Conservation (phyloP, 1,139 yeast genomes). For the Arxiozyma slooffiae region DNA sequence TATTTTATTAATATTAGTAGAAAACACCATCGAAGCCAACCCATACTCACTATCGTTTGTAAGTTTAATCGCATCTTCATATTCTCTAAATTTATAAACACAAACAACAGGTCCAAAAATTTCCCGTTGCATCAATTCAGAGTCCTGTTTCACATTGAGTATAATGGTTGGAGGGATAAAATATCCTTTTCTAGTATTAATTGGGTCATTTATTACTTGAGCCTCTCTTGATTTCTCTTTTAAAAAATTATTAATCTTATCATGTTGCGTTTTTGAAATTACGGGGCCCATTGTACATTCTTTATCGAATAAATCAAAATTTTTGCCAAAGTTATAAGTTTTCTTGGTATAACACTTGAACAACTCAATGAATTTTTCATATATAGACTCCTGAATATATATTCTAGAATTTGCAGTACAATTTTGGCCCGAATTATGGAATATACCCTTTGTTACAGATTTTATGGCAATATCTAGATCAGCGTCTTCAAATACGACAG, state of each 20-base stretch:
- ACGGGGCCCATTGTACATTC: constrained; percentile 69
- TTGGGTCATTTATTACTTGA: neutral
- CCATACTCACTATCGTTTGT: constrained; percentile 74
- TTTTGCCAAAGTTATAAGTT: constrained; percentile 46
- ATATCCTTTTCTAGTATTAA: constrained; percentile 39
- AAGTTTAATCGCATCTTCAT: constrained; percentile 58
- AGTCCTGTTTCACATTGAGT: constrained; percentile 48
- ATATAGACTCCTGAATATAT: constrained; percentile 59
- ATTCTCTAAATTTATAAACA: constrained; percentile 56
- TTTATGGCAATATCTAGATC: constrained; percentile 73
- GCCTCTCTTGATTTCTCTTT: neutral
- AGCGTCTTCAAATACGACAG: constrained; percentile 60
- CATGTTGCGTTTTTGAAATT: constrained; percentile 54
- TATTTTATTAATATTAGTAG: constrained; percentile 51
- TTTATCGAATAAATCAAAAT: constrained; percentile 38
- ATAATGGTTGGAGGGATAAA: constrained; percentile 63
- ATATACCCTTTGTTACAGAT: constrained; percentile 78
- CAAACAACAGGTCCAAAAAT: constrained; percentile 91
- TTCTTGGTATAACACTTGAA: constrained; percentile 41
- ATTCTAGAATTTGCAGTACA: constrained; percentile 86
- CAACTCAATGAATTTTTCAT: constrained; percentile 47
- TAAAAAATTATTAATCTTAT: constrained; percentile 34
- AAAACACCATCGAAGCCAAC: constrained; percentile 71
- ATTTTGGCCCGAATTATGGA: constrained; percentile 80
- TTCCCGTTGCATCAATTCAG: constrained; percentile 57